Base-by-base conservation (phyloP, 306 rosid genomes). In the Rosa multiflora region DNA sequence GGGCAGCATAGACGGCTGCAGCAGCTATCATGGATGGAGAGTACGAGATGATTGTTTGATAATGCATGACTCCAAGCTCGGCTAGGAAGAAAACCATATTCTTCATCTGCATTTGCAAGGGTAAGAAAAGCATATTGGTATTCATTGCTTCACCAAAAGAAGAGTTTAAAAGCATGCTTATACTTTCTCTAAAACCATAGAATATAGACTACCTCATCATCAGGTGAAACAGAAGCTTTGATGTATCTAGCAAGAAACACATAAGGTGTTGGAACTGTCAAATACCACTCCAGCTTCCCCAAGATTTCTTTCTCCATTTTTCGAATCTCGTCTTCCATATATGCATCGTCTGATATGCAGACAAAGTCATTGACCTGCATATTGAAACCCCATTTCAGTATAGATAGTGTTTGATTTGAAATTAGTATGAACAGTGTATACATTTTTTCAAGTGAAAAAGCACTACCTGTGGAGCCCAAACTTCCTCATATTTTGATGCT, bases 401-500 rank as follows among this genome's bases (percentile, higher is more conserved):
- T n/a, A 2, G 8, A 13, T 0, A 75, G 48, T 7, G 26, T 43
- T 43, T 42, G 26, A 74, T 43, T 43, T 42, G 26, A 74, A 10
- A 74, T 32, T 29, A 73, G 32, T 17, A 53, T 12, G 15, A 56
- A 40, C 10, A 35, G 39, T 26, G 17, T 26, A 0, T 61, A 8
- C 8, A 12, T 10, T 39, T 4, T 4, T 44, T 18, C 5, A 44
- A 56, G 51, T 37, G 51, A 63, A 61, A 12, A 68, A 48, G 20
- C 2, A 44, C 10, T 71, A 89, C 97, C 93, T 89, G 90, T 58
- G 98, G 97, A 29, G 94, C 89, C 93, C 94, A 93, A 9, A 93
- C 85, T 83, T 93, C 98, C 77, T 91, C 98, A 82, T 93, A 93
- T 59, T 93, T 93, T 80, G 90, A 86, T 14, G 98, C 98, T 56